A percentile compares a stretch with the other conserved stretches of the same genome.
These are phyloP conservation scores for Candida morakotiae DNA, from an alignment of 805 yeast genomes.

Conservation along the genomic window DNA sequence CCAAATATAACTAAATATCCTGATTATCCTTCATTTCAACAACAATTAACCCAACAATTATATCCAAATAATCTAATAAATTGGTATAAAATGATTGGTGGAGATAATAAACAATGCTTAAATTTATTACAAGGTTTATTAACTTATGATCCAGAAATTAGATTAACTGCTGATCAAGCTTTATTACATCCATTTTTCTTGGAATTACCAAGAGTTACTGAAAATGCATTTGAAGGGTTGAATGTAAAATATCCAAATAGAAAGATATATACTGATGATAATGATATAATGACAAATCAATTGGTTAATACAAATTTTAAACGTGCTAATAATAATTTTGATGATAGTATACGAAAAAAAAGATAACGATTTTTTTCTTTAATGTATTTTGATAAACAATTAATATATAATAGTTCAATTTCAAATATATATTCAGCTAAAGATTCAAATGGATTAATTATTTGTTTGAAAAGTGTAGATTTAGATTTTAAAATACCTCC, in stretches of 20 bases:
- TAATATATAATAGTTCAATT: slow-evolving; percentile 31
- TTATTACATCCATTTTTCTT: slow-evolving; percentile 75
- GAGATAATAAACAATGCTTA: slow-evolving; percentile 56
- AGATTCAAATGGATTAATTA: slow-evolving; percentile 9
- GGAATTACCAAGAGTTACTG: slow-evolving; percentile 62
- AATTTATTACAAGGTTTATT: slow-evolving; percentile 60
- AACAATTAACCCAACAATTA: slow-evolving; percentile 45
- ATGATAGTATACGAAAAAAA: slow-evolving; percentile 2
- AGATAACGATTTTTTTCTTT: background rate
- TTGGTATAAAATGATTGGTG: slow-evolving; percentile 87
- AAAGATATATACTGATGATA: slow-evolving; percentile 82
- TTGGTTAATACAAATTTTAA: slow-evolving; percentile 4
- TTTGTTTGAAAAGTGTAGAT: slow-evolving; percentile 38
- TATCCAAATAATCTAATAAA: slow-evolving; percentile 69
- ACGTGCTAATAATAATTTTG: slow-evolving; percentile 7
- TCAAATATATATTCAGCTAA: slow-evolving; percentile 28
- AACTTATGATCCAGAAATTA: slow-evolving; percentile 75
- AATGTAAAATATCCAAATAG: slow-evolving; percentile 77
- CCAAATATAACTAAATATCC: slow-evolving; percentile 76
- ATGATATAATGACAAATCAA: slow-evolving; percentile 53
- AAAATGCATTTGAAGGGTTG: slow-evolving; percentile 77
- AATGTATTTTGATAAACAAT: slow-evolving; percentile 15
- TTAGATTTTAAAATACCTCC: slow-evolving; percentile 32
- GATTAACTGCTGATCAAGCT: slow-evolving; percentile 78
- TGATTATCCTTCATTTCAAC: slow-evolving; percentile 53